phyloP scores from a whole-genome alignment of 306 rosid genomes.

The Medicago truncatula region DNA sequence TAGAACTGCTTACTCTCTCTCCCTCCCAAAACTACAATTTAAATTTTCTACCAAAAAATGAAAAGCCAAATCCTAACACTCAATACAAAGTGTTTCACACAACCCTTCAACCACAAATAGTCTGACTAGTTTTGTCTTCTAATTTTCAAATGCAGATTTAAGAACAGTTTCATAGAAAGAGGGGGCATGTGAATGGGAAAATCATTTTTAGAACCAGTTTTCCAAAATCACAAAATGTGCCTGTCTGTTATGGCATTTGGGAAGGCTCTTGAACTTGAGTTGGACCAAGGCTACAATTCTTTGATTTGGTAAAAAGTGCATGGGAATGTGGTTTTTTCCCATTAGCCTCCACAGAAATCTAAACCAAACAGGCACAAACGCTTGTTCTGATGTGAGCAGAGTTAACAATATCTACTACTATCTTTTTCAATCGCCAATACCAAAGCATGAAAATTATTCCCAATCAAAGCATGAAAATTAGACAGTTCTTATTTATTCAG shows the following conservation, averaged over 20 bases:
- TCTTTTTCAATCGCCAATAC: too few relatives aligned
- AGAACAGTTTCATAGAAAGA: conserved; percentile 5
- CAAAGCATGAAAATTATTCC: too few relatives aligned
- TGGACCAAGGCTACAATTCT: background rate
- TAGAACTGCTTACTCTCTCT: background rate
- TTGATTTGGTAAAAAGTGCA: conserved; percentile 4
- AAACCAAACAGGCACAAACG: background rate
- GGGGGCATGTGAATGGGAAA: background rate
- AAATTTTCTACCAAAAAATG: conserved; percentile 14
- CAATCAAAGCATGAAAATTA: too few relatives aligned
- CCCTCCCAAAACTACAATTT: background rate
- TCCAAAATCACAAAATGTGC: background rate
- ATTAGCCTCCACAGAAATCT: background rate
- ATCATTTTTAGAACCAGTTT: background rate
- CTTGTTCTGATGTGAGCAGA: too few relatives aligned
- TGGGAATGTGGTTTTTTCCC: background rate
- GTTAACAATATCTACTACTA: too few relatives aligned
- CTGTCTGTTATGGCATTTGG: background rate
- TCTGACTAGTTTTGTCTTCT: conserved; percentile 6
- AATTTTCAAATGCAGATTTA: conserved; percentile 21
- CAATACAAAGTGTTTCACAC: conserved; percentile 24
- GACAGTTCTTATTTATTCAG: too few relatives aligned
- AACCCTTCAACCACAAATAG: conserved; percentile 23
- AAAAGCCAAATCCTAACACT: conserved; percentile 25
- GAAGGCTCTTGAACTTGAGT: background rate